A percentile compares a stretch with the other conserved stretches of the same genome.
phyloP scores from a whole-genome alignment of 257 asterid genomes.

The Osmanthus fragrans region DNA sequence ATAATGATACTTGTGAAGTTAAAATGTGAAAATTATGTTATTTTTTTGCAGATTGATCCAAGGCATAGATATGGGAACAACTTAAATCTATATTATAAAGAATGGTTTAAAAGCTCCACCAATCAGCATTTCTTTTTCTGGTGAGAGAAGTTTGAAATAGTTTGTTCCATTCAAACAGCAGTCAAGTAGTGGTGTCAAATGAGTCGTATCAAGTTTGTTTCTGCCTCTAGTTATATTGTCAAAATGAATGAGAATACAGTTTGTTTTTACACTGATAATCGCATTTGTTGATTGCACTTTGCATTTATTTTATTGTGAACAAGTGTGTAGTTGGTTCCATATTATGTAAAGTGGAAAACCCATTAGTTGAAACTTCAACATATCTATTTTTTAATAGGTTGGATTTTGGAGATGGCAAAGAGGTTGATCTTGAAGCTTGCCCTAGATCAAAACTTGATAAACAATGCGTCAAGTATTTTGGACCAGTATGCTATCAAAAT shows the following conservation, averaged over 20 bases:
- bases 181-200: neutral
- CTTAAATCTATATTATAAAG: slow-evolving; percentile 70
- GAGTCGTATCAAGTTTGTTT: too few relatives aligned
- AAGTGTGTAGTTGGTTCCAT: neutral
- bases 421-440: slow-evolving; percentile 52
- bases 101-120: slow-evolving; percentile 62
- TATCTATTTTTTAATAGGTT: slow-evolving; percentile 27
- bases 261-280: too few relatives aligned
- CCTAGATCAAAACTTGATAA: slow-evolving; percentile 78
- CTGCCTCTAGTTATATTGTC: neutral
- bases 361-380: slow-evolving; percentile 11
- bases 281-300: too few relatives aligned
- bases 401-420: too few relatives aligned
- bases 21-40: neutral
- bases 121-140: slow-evolving; percentile 51
- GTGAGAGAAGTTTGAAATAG: slow-evolving; percentile 35
- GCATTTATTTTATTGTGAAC: too few relatives aligned
- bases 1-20: too few relatives aligned
- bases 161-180: too few relatives aligned
- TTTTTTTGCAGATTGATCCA: slow-evolving; percentile 64
- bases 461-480: slow-evolving; percentile 88
- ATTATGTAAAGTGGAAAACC: slow-evolving; percentile 18
- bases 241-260: too few relatives aligned
- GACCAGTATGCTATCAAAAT: slow-evolving; percentile 65
- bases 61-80: slow-evolving; percentile 93